A percentile compares a stretch with the other conserved stretches of the same genome.
Conservation (phyloP, 176 grass and related monocot species). For the Bromus sterilis region DNA sequence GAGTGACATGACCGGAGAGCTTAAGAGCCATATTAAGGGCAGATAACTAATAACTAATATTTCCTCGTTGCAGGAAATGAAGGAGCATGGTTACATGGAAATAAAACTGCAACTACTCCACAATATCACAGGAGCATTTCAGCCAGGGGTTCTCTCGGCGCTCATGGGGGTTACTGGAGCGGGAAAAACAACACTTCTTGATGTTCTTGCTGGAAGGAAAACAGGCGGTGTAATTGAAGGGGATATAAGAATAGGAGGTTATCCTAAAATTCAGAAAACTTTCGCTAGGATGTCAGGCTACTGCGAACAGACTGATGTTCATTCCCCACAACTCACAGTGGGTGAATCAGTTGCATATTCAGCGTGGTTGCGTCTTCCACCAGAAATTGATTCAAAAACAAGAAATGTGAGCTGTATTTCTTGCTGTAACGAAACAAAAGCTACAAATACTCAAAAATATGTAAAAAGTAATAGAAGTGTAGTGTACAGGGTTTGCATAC, state of each 20-base stretch:
- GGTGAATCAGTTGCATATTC: conserved; percentile 70
- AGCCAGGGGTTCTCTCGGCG: conserved; percentile 56
- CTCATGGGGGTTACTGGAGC: conserved; percentile 80
- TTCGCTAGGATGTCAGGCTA: conserved; percentile 83
- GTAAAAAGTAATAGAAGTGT: background rate
- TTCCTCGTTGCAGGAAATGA: conserved; percentile 52
- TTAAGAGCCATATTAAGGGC: background rate
- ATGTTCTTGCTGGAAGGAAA: conserved; percentile 80
- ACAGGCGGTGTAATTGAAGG: conserved; percentile 63
- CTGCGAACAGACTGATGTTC: conserved; percentile 69
- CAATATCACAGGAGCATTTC: conserved; percentile 62
- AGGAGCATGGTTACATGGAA: conserved; percentile 48
- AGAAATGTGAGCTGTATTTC: conserved; percentile 41
- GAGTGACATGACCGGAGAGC: background rate
- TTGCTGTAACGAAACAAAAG: background rate
- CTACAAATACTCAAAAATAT: background rate
- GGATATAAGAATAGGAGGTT: conserved; percentile 67
- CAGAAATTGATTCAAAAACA: conserved; percentile 44
- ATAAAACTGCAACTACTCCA: conserved; percentile 61
- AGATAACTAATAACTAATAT: background rate
- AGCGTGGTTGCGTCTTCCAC: conserved; percentile 59
- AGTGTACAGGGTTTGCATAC: background rate
- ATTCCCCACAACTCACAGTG: conserved; percentile 71
- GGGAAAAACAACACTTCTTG: conserved; percentile 81
- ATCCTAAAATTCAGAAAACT: conserved; percentile 65